Conservation (phyloP, 768 basidiomycete species). For the Leccinum subtestaceum region DNA sequence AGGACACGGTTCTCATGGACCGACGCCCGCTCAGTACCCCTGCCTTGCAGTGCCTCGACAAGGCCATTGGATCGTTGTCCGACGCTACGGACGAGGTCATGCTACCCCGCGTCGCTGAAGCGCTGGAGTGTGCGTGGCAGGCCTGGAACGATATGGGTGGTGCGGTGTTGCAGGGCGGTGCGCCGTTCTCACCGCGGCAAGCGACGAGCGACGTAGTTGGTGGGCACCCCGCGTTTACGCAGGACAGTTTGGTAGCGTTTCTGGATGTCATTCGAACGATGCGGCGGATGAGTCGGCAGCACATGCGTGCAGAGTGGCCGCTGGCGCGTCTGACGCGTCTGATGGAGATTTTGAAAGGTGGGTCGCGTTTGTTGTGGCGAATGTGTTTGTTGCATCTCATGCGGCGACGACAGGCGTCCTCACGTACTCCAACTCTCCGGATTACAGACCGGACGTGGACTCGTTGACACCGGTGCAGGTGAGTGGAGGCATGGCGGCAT, state of each 20-base stretch:
- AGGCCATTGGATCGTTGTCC: conserved; percentile 62
- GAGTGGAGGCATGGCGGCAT: conserved; percentile 9
- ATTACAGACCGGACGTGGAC: conserved; percentile 89
- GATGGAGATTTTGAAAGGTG: conserved; percentile 77
- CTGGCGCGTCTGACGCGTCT: conserved; percentile 62
- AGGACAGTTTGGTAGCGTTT: conserved; percentile 83
- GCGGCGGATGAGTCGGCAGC: conserved; percentile 47
- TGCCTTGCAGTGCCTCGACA: conserved; percentile 82
- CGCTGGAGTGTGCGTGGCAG: conserved; percentile 66
- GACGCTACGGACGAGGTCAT: conserved; percentile 28
- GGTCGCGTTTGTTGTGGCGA: conserved; percentile 5
- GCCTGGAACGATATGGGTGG: conserved; percentile 66
- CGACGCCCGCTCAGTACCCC: conserved; percentile 71
- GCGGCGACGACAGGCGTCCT: conserved; percentile 49
- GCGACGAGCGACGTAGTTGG: conserved; percentile 2
- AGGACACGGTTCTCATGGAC: conserved; percentile 67
- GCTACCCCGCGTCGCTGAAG: conserved; percentile 41
- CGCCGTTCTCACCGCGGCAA: conserved; percentile 14
- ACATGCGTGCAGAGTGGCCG: conserved; percentile 57
- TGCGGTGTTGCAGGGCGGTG: conserved; percentile 38
- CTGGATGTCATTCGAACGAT: conserved; percentile 68
- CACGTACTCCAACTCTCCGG: conserved; percentile 79
- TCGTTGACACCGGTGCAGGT: conserved; percentile 78
- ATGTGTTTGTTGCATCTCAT: neutral
- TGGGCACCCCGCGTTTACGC: conserved; percentile 33